These are phyloP conservation scores for Aspergillus niger DNA, from an alignment of 2,329 filamentous ascomycete genomes.

Conservation along the genomic window DNA sequence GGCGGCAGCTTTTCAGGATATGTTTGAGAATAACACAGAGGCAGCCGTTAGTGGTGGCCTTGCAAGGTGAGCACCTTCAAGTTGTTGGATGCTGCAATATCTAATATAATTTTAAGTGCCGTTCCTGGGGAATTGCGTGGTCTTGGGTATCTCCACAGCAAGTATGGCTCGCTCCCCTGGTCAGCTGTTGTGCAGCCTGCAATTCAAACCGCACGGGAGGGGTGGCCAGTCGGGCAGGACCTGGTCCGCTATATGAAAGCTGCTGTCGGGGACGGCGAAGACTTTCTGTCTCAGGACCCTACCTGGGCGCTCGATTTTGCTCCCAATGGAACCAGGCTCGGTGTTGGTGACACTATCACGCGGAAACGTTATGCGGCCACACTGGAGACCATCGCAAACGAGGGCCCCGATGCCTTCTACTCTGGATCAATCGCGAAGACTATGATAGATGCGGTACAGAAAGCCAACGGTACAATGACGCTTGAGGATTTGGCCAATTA, in stretches of 20 bases:
- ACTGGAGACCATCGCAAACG: slow-evolving; percentile 71
- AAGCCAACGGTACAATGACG: slow-evolving; percentile 80
- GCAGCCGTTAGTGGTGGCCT: slow-evolving; percentile 73
- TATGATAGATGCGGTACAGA: slow-evolving; percentile 69
- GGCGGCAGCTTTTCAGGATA: slow-evolving; percentile 75
- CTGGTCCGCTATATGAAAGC: slow-evolving; percentile 70
- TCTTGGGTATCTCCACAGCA: slow-evolving; percentile 72
- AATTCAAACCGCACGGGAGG: slow-evolving; percentile 70
- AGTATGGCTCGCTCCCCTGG: slow-evolving; percentile 67
- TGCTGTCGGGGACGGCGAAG: slow-evolving; percentile 50
- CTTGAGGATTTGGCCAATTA: slow-evolving; percentile 76
- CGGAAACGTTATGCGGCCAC: slow-evolving; percentile 79
- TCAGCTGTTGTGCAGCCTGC: slow-evolving; percentile 71
- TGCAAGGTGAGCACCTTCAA: slow-evolving; percentile 51
- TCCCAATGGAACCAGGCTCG: slow-evolving; percentile 72
- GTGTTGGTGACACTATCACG: slow-evolving; percentile 75
- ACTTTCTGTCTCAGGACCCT: slow-evolving; percentile 74
- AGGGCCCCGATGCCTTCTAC: slow-evolving; percentile 76
- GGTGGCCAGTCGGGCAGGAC: slow-evolving; percentile 74
- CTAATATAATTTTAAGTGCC: slow-evolving; percentile 43
- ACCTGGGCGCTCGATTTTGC: slow-evolving; percentile 88
- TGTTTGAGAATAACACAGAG: slow-evolving; percentile 73
- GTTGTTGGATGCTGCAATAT: background rate
- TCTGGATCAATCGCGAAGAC: slow-evolving; percentile 70
- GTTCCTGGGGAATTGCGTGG: slow-evolving; percentile 68